A percentile compares a stretch with the other conserved stretches of the same genome.
Conservation (phyloP, 495 filamentous ascomycete species). For the Penicillium desertorum region DNA sequence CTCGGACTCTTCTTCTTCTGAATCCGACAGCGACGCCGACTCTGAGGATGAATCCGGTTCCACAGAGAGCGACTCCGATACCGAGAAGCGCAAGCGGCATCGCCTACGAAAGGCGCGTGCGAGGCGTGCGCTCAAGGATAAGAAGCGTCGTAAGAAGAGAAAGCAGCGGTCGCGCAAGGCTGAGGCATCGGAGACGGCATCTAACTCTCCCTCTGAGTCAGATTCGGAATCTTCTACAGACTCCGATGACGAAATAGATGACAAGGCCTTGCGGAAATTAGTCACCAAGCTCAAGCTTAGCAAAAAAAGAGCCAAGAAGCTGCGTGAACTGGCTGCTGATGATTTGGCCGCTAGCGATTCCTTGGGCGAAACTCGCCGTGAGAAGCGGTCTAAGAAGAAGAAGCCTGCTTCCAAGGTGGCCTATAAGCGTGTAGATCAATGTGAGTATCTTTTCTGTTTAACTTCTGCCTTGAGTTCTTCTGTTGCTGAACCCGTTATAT, state of each 20-base stretch:
- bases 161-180: conserved; percentile 41
- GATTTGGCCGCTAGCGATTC: conserved; percentile 14
- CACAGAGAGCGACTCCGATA: conserved; percentile 35
- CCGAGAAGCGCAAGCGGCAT: conserved; percentile 31
- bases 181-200: conserved; percentile 38
- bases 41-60: conserved; percentile 24
- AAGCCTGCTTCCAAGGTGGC: conserved; percentile 66
- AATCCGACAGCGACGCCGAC: conserved; percentile 28
- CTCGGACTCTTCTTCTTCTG: conserved; percentile 23
- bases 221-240: conserved; percentile 37
- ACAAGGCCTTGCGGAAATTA: conserved; percentile 48
- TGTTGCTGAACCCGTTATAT: conserved; percentile 5
- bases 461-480: background rate
- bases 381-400: conserved; percentile 36
- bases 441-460: conserved; percentile 32
- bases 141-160: conserved; percentile 38
- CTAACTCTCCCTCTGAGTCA: conserved; percentile 34
- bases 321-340: conserved; percentile 31
- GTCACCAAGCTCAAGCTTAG: conserved; percentile 50
- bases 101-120: conserved; percentile 48
- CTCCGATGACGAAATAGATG: conserved; percentile 30
- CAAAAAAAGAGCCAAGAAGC: conserved; percentile 40
- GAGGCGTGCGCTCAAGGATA: conserved; percentile 42
- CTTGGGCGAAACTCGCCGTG: conserved; percentile 16
- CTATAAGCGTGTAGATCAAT: conserved; percentile 84